Conservation (phyloP, 495 filamentous ascomycete species). For the Aspergillus funiculosus region DNA sequence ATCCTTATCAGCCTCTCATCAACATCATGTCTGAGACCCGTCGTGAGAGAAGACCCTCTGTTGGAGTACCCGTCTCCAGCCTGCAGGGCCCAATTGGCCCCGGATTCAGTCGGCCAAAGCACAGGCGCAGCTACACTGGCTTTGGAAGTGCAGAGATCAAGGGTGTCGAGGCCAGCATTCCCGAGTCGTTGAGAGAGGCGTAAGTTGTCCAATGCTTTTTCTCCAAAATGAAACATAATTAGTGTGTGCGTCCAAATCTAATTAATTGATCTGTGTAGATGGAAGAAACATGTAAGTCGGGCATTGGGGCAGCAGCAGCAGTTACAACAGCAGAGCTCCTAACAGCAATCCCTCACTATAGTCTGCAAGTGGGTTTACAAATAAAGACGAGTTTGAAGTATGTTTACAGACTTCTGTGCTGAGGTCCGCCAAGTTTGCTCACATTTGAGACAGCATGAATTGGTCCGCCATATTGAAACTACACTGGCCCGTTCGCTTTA, state of each 20-base stretch:
- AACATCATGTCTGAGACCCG: slow-evolving; percentile 21
- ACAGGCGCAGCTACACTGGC: slow-evolving; percentile 89
- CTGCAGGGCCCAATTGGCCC: slow-evolving; percentile 76
- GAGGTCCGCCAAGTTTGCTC: too few species aligned
- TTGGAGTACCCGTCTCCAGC: slow-evolving; percentile 73
- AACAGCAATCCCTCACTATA: slow-evolving; percentile 19
- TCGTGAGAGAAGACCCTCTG: slow-evolving; percentile 68
- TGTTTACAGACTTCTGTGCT: too few species aligned
- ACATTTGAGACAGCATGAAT: slow-evolving; percentile 52
- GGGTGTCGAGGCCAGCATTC: slow-evolving; percentile 81
- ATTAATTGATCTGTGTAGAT: slow-evolving; percentile 40
- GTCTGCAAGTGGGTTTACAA: slow-evolving; percentile 64
- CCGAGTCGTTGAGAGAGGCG: slow-evolving; percentile 79
- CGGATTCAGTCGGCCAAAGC: slow-evolving; percentile 73
- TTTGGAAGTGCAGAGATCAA: slow-evolving; percentile 90
- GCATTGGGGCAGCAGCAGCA: too few species aligned
- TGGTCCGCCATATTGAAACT: slow-evolving; percentile 92
- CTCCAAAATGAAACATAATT: too few species aligned
- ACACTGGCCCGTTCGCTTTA: slow-evolving; percentile 92
- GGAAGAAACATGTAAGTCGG: slow-evolving; percentile 64
- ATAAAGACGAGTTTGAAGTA: slow-evolving; percentile 69
- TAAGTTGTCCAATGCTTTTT: slow-evolving; percentile 34
- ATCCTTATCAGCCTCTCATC: background rate
- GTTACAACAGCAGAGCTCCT: too few species aligned
- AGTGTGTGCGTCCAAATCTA: too few species aligned